These are phyloP conservation scores for Takakia lepidozioides DNA, from an alignment of 225 moss, liverwort and hornwort genomes.

Conservation along the genomic window DNA sequence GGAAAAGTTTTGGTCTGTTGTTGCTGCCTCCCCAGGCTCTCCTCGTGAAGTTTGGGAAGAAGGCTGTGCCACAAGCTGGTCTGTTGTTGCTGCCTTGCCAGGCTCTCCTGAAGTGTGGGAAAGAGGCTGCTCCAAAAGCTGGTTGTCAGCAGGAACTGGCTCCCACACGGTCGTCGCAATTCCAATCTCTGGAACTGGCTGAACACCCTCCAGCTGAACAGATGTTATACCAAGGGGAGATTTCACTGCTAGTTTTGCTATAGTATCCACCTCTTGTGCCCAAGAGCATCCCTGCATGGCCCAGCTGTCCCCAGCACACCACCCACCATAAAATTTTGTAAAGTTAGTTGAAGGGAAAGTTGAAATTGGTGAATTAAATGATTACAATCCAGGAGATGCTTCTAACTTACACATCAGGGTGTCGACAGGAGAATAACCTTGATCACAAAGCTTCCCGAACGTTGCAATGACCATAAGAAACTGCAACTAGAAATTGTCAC, in stretches of 20 bases:
- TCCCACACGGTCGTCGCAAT: constrained; percentile 39
- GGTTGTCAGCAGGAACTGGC: constrained; percentile 37
- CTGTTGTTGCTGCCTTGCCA: constrained; percentile 30
- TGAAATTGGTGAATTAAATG: no score
- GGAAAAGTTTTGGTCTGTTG: background rate
- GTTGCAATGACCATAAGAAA: no score
- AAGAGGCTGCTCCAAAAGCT: constrained; percentile 31
- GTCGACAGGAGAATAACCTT: no score
- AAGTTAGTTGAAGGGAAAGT: background rate
- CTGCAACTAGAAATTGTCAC: no score
- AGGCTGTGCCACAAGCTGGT: no score
- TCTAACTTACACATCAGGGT: no score
- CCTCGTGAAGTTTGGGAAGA: no score
- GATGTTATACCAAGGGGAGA: constrained; percentile 20
- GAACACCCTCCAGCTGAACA: constrained; percentile 11
- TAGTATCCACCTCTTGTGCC: constrained; percentile 44
- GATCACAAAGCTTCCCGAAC: no score
- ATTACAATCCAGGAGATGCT: no score
- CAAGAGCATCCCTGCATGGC: constrained; percentile 69
- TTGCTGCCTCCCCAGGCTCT: constrained; percentile 31
- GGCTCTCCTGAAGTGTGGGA: constrained; percentile 20
- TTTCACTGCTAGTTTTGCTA: constrained; percentile 41
- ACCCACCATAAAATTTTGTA: background rate
- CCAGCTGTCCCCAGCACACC: constrained; percentile 43
- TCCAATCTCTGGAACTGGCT: constrained; percentile 21